Evolutionary conservation across 139 green algal genomes (phyloP).

Genomic region (Tetratostichococcus sp.): DNA sequence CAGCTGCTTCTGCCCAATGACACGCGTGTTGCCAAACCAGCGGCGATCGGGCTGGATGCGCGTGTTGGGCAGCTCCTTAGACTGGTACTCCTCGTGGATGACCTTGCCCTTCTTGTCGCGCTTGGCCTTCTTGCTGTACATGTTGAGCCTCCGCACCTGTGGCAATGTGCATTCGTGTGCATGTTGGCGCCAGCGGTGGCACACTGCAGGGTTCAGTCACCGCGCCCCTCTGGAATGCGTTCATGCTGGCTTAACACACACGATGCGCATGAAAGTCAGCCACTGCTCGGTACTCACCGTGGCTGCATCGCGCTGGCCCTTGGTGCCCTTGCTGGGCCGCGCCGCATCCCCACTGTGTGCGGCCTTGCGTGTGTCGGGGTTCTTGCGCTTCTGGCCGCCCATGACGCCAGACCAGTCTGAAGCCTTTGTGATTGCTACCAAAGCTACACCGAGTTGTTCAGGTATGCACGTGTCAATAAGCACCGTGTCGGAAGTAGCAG

Average conservation of each 20-base stretch:
- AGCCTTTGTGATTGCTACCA: too few relatives aligned
- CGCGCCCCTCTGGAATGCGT: too few relatives aligned
- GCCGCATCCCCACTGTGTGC: conserved; percentile 75
- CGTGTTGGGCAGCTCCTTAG: conserved; percentile 89
- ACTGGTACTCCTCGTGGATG: conserved; percentile 88
- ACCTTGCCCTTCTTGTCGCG: conserved; percentile 89
- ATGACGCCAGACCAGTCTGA: neutral
- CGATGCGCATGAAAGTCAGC: too few relatives aligned
- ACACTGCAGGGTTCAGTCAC: too few relatives aligned
- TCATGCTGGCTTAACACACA: too few relatives aligned
- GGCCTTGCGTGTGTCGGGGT: conserved; percentile 59
- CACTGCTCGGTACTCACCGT: conserved; percentile 47
- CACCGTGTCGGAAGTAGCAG: too few relatives aligned
- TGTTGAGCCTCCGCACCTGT: conserved; percentile 86
- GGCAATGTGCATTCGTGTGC: neutral
- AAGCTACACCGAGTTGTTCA: too few relatives aligned
- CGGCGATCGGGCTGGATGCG: conserved; percentile 94
- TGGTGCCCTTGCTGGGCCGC: conserved; percentile 46
- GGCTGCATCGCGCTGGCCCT: conserved; percentile 57
- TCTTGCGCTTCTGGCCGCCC: conserved; percentile 6
- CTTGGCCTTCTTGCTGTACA: conserved; percentile 89
- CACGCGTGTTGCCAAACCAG: conserved; percentile 96
- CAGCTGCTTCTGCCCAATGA: conserved; percentile 95
- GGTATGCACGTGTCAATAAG: too few relatives aligned
- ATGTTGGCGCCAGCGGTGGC: too few relatives aligned